These are phyloP conservation scores for Jamesozyma jinghongensis DNA, from an alignment of 805 yeast species.

Conservation along the genomic window DNA sequence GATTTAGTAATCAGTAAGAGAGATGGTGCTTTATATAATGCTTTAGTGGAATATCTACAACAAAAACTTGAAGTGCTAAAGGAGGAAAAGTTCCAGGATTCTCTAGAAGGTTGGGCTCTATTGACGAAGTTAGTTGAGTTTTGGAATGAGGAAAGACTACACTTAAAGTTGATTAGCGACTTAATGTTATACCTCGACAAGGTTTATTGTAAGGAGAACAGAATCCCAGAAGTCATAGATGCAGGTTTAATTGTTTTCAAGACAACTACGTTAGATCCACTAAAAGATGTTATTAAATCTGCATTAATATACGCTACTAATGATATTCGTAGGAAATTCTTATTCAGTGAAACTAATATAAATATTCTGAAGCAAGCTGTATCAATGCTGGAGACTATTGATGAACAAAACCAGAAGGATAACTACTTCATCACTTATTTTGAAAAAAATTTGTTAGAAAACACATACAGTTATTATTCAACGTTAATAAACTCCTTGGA, in stretches of 20 bases:
- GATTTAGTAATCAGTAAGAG: conserved; percentile 46
- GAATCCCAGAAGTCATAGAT: conserved; percentile 58
- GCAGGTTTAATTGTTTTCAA: conserved; percentile 62
- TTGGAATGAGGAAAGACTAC: conserved; percentile 66
- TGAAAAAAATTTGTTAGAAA: conserved; percentile 53
- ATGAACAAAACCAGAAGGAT: conserved; percentile 39
- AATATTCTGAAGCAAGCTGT: conserved; percentile 52
- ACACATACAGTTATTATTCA: conserved; percentile 48
- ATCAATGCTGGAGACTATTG: conserved; percentile 63
- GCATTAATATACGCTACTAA: conserved; percentile 30
- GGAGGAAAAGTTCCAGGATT: conserved; percentile 3
- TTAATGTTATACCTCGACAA: conserved; percentile 80
- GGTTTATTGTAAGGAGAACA: conserved; percentile 66
- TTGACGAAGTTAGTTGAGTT: conserved; percentile 29
- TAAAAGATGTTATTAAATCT: conserved; percentile 43
- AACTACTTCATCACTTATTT: conserved; percentile 55
- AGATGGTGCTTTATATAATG: conserved; percentile 9
- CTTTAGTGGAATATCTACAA: conserved; percentile 8
- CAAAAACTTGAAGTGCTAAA: conserved; percentile 7
- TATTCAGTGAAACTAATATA: conserved; percentile 11
- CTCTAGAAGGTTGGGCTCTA: conserved; percentile 27
- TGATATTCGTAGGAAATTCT: conserved; percentile 17
- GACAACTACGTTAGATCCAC: conserved; percentile 44
- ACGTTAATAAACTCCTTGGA: conserved; percentile 37
- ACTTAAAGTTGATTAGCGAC: conserved; percentile 74